These are phyloP conservation scores for Wakefieldia striispora DNA, from an alignment of 768 basidiomycete genomes.

Conservation along the genomic window DNA sequence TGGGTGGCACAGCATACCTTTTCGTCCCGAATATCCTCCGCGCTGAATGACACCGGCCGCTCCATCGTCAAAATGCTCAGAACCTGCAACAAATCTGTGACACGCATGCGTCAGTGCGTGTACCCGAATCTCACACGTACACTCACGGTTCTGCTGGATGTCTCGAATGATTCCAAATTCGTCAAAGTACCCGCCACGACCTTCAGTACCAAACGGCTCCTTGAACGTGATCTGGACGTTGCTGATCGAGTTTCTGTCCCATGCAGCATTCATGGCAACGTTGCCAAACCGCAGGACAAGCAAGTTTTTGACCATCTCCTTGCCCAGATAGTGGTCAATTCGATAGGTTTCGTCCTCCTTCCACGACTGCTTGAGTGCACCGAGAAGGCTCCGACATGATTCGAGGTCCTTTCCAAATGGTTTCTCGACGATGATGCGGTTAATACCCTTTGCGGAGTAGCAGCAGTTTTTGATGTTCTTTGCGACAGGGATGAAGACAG, in stretches of 20 bases:
- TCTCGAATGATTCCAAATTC: conserved; percentile 99
- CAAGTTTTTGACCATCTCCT: conserved; percentile 99
- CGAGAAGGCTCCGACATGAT: conserved; percentile 75
- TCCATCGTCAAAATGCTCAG: conserved; percentile 97
- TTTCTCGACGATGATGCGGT: conserved; percentile 97
- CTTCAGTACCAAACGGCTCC: conserved; percentile 98
- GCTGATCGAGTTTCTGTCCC: conserved; percentile 95
- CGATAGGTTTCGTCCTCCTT: conserved; percentile 97
- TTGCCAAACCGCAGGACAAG: conserved; percentile 96
- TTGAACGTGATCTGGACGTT: conserved; percentile 99
- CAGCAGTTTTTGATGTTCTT: conserved; percentile 79
- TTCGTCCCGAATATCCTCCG: conserved; percentile 98
- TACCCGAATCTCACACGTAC: conserved; percentile 5
- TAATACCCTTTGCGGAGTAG: conserved; percentile 70
- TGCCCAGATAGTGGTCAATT: conserved; percentile 98
- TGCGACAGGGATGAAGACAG: conserved; percentile 89
- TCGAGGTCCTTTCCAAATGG: conserved; percentile 96
- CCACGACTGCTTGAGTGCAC: conserved; percentile 83
- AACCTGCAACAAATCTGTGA: conserved; percentile 87
- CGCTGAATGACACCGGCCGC: conserved; percentile 93
- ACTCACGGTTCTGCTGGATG: conserved; percentile 95
- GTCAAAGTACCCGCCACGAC: conserved; percentile 99
- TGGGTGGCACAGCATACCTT: conserved; percentile 56
- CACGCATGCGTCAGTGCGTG: conserved; percentile 16
- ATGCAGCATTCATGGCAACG: conserved; percentile 79